Evolutionary conservation across 306 rosid genomes (phyloP), one percentile per base, ranked within the genome.

Genomic region (Hippophae tibetana): DNA sequence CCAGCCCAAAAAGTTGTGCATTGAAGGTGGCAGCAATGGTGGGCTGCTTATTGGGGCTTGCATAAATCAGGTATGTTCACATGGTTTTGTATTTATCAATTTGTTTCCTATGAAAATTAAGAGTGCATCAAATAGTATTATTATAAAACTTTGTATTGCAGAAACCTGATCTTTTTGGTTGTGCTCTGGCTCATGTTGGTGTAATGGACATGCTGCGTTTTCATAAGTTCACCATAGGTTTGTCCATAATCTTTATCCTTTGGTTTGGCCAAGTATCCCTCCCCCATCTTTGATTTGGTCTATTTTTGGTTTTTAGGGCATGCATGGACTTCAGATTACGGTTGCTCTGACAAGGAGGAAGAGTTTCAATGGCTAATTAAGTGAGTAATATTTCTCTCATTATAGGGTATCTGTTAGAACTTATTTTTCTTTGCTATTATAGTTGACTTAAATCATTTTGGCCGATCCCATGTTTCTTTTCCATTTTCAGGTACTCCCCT

Each of bases 191-290:
- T 79, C 96, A 81, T 78, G 96, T 92, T 72, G 96, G 98, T 58
- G 98, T 90, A 31, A 90, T 90, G 98, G 98, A 90, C 76, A 87
- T 90, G 98, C 77, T 90, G 64, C 87, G 95, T 42, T 90, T 90
- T 80, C 96, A 88, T 71, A 88, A 92, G 77, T 92, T 92, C 53
- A 92, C 96, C 40, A 85, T 92, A 65, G 99, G 99, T 88, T 63
- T 51, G 82, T 71, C 58, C 65, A n/a, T 25, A 9, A 31, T 31
- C 38, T 31, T 31, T 31, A 31, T 3, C 31, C 49, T 43, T 70
- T 61, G 52, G 27, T 56, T 26, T 47, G 12, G 52, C 72, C 54
- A 61, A 55, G 60, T 41, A 43, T 5, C 13, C 6, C 12, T 54
- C 55, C 43, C 42, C 41, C 42, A 23, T 60, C 73, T 40, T 41